Conservation (phyloP, 306 rosid species). For the Fragaria nilgerrensis region DNA sequence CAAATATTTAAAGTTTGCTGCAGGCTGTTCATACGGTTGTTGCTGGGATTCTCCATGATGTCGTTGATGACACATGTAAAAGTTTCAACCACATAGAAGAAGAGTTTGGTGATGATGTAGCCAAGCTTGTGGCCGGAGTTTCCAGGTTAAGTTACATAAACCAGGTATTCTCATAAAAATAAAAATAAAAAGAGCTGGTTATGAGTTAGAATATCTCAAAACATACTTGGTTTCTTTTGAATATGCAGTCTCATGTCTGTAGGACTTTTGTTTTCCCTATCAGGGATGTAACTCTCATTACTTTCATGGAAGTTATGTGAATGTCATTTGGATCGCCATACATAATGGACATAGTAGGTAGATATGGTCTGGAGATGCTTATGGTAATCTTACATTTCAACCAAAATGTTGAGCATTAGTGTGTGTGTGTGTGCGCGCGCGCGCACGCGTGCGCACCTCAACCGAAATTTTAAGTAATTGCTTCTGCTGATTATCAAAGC, state of each 20-base stretch:
- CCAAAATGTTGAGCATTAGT: not conserved
- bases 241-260: conserved; percentile 22
- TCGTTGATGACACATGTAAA: conserved; percentile 81
- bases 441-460: not conserved
- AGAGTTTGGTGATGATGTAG: conserved; percentile 84
- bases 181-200: not conserved
- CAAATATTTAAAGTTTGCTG: conserved; percentile 27
- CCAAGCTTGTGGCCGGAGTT: conserved; percentile 85
- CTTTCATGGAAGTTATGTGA: not conserved
- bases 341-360: not conserved
- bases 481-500: not conserved
- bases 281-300: not conserved
- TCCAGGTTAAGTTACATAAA: conserved; percentile 87
- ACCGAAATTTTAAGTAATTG: not conserved
- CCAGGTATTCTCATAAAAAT: conserved; percentile 55
- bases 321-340: not conserved
- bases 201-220: not conserved
- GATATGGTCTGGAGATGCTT: not conserved
- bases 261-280: conserved; percentile 1
- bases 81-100: conserved; percentile 61
- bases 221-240: not conserved
- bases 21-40: conserved; percentile 94
- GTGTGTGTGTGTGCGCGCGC: no score
- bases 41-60: conserved; percentile 96
- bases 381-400: not conserved